These are phyloP conservation scores for Ophioceras dolichostomum DNA, from an alignment of 2,329 filamentous ascomycete genomes.

Conservation along the genomic window DNA sequence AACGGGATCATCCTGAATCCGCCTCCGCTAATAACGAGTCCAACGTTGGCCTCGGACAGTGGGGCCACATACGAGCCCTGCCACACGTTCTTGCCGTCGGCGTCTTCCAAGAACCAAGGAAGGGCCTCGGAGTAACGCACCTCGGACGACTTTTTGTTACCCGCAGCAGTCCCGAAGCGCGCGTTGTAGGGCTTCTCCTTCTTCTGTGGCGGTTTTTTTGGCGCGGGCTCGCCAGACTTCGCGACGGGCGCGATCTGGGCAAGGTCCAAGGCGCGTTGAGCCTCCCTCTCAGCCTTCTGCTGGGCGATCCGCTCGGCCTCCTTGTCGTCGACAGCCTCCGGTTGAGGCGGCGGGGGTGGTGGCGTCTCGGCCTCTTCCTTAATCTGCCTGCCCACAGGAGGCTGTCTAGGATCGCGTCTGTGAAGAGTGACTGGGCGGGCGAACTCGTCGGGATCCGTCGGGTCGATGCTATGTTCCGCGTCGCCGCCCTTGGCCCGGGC, in stretches of 20 bases:
- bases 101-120: slow-evolving; percentile 95
- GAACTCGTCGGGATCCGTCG: slow-evolving; percentile 62
- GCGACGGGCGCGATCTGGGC: slow-evolving; percentile 85
- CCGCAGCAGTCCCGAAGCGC: slow-evolving; percentile 64
- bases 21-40: slow-evolving; percentile 57
- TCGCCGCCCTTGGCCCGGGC: slow-evolving; percentile 38
- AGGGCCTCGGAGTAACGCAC: slow-evolving; percentile 88
- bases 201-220: slow-evolving; percentile 47
- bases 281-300: slow-evolving; percentile 65
- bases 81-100: slow-evolving; percentile 91
- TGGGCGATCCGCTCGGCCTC: slow-evolving; percentile 57
- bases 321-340: slow-evolving; percentile 36
- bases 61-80: slow-evolving; percentile 83
- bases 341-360: slow-evolving; percentile 16
- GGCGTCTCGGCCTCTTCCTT: slow-evolving; percentile 38
- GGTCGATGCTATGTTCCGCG: slow-evolving; percentile 45
- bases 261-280: slow-evolving; percentile 73
- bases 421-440: slow-evolving; percentile 80
- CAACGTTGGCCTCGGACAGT: slow-evolving; percentile 73
- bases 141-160: slow-evolving; percentile 61
- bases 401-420: slow-evolving; percentile 70
- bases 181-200: slow-evolving; percentile 71
- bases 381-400: slow-evolving; percentile 47
- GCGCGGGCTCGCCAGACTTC: slow-evolving; percentile 21
- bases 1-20: slow-evolving; percentile 79